phyloP scores from a whole-genome alignment of 2,329 filamentous ascomycete genomes.

The Chaetomium globosum region DNA sequence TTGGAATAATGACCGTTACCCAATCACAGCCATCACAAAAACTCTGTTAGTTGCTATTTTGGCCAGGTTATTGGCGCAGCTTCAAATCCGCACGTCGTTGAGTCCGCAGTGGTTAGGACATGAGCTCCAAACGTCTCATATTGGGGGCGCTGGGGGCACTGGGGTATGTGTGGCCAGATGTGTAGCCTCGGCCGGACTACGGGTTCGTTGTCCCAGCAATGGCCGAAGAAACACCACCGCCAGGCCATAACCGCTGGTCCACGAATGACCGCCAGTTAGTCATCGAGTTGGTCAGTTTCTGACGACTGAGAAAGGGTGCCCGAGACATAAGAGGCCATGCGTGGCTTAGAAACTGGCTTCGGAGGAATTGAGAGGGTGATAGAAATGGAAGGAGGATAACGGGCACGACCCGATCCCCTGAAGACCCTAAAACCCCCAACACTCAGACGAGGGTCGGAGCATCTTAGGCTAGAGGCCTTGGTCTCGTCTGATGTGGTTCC shows the following conservation, averaged over 20 bases:
- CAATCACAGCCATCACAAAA: background rate
- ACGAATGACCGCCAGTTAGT: background rate
- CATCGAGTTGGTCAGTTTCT: too few relatives aligned
- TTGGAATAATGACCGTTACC: background rate
- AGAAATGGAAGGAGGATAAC: too few relatives aligned
- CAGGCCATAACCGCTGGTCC: background rate
- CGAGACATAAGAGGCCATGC: too few relatives aligned
- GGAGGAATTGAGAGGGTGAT: too few relatives aligned
- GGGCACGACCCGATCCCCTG: too few relatives aligned
- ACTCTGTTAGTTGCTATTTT: constrained; percentile 2
- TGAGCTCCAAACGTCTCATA: background rate
- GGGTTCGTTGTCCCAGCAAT: background rate
- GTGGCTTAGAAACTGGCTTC: too few relatives aligned
- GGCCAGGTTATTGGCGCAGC: background rate
- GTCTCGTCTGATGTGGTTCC: background rate
- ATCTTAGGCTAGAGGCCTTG: background rate
- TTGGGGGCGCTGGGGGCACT: too few relatives aligned
- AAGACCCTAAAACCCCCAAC: too few relatives aligned
- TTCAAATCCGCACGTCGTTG: background rate
- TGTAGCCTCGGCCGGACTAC: background rate
- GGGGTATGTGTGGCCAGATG: background rate
- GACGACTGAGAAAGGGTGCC: too few relatives aligned
- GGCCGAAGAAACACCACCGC: background rate
- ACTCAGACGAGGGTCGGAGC: too few relatives aligned
- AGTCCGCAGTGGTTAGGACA: background rate